Evolutionary conservation across 306 rosid genomes (phyloP).

Genomic region (Fagus crenata): DNA sequence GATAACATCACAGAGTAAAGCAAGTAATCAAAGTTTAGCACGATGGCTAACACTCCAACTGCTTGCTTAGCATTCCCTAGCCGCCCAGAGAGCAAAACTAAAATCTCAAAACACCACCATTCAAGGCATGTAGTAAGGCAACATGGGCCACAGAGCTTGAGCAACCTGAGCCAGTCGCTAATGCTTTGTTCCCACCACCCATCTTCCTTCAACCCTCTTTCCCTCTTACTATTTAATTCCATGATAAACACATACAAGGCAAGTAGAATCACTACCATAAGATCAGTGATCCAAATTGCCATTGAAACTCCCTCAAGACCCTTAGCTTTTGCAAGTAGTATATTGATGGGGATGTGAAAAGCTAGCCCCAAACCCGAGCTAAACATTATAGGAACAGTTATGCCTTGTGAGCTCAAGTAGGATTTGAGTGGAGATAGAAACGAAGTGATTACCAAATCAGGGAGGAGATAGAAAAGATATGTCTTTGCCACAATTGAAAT

Average conservation of each 20-base stretch:
- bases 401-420: constrained; percentile 71
- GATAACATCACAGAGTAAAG: constrained; percentile 70
- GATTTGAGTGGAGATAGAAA: constrained; percentile 75
- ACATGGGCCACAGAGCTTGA: constrained; percentile 76
- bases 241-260: constrained; percentile 46
- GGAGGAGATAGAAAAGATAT: constrained; percentile 62
- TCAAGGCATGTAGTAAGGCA: constrained; percentile 87
- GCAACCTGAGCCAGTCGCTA: constrained; percentile 58
- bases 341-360: constrained; percentile 69
- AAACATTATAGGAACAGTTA: constrained; percentile 75
- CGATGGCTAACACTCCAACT: constrained; percentile 58
- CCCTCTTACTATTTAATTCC: constrained; percentile 35
- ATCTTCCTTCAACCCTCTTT: constrained; percentile 51
- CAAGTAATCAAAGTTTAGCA: constrained; percentile 73
- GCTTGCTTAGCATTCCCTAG: constrained; percentile 57
- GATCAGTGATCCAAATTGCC: constrained; percentile 82
- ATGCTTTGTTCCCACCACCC: constrained; percentile 74
- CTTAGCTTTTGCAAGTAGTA: constrained; percentile 56
- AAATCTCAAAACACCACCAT: constrained; percentile 96
- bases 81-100: constrained; percentile 74
- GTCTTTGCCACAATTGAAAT: constrained; percentile 53
- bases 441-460: constrained; percentile 64
- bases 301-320: constrained; percentile 74
- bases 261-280: constrained; percentile 53
- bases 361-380: constrained; percentile 61